Evolutionary conservation across 2,329 filamentous ascomycete species (phyloP).

Genomic region (Colletotrichum salicis): DNA sequence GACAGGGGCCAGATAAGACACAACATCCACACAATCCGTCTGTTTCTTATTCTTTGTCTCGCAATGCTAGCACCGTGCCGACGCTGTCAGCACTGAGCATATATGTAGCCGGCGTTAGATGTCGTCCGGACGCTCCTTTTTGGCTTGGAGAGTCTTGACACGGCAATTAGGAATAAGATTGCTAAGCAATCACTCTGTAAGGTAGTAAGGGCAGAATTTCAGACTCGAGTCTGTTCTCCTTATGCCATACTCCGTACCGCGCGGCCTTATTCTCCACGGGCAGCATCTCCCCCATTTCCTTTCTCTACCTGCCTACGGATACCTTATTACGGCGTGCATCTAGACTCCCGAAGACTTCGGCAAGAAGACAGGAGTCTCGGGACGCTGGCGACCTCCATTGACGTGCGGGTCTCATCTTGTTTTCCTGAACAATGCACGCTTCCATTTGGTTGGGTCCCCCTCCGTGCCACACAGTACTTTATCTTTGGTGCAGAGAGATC

Average conservation of each 20-base stretch:
- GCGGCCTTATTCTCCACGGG: neutral
- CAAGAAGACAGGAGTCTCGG: neutral
- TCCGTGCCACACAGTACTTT: neutral
- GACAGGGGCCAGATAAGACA: neutral
- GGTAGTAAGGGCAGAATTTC: too few relatives aligned
- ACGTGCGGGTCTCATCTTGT: neutral
- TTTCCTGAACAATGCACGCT: neutral
- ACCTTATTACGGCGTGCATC: too few relatives aligned
- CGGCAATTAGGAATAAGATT: neutral
- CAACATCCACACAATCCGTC: neutral
- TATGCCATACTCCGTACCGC: too few relatives aligned
- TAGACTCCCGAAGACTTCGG: neutral
- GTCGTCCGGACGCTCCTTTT: neutral
- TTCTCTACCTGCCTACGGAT: neutral
- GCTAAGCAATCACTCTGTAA: neutral
- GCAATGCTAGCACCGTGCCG: neutral
- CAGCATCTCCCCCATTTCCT: neutral
- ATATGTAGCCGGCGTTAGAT: neutral
- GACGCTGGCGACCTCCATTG: neutral
- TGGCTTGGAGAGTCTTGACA: neutral
- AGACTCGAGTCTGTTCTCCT: too few relatives aligned
- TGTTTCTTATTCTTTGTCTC: slow-evolving; percentile 3
- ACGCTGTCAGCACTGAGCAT: neutral
- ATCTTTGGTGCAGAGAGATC: neutral
- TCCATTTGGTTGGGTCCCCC: neutral